phyloP scores from a whole-genome alignment of 1,139 yeast species.

The Suhomyces wounanorum region DNA sequence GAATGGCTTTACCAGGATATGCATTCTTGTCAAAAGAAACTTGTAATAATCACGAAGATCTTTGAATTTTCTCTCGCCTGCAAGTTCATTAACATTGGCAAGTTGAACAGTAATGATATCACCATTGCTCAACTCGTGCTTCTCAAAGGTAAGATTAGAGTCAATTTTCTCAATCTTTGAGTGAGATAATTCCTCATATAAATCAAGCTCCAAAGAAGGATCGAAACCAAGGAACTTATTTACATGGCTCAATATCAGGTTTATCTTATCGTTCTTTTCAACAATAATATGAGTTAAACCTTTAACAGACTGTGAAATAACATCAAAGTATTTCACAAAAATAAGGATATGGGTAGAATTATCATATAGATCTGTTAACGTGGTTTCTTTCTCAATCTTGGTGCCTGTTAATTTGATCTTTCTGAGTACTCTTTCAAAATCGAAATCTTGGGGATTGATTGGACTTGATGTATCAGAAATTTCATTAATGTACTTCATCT shows the following conservation, averaged over 20 bases:
- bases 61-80: slow-evolving; percentile 23
- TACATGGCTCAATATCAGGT: slow-evolving; percentile 45
- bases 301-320: slow-evolving; percentile 48
- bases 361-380: slow-evolving; percentile 25
- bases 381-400: slow-evolving; percentile 5
- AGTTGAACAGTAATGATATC: slow-evolving; percentile 71
- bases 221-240: slow-evolving; percentile 49
- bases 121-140: slow-evolving; percentile 72
- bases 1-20: slow-evolving; percentile 55
- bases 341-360: slow-evolving; percentile 48
- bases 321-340: slow-evolving; percentile 74
- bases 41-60: slow-evolving; percentile 58
- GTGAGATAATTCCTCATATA: slow-evolving; percentile 74
- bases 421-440: slow-evolving; percentile 24
- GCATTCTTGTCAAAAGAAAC: slow-evolving; percentile 67
- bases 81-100: slow-evolving; percentile 23
- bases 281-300: slow-evolving; percentile 70
- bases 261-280: slow-evolving; percentile 49
- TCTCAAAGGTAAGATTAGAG: slow-evolving; percentile 50
- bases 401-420: slow-evolving; percentile 20
- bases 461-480: neutral
- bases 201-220: slow-evolving; percentile 38
- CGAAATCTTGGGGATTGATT: slow-evolving; percentile 26
- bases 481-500: slow-evolving; percentile 27
- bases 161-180: slow-evolving; percentile 56